phyloP scores from a whole-genome alignment of 768 basidiomycete genomes.

The Solioccasus polychromus region DNA sequence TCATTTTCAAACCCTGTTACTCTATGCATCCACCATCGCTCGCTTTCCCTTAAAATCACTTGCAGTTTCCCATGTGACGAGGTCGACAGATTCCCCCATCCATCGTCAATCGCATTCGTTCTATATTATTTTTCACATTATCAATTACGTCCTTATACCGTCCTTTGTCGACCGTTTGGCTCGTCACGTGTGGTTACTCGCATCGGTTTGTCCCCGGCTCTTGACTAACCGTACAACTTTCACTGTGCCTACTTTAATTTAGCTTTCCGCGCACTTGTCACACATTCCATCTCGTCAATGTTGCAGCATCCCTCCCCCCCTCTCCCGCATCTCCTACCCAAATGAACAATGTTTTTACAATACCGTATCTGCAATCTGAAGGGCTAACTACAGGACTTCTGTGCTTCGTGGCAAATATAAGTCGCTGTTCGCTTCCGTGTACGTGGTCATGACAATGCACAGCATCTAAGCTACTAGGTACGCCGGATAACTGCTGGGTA shows the following conservation, averaged over 20 bases:
- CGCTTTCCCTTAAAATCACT: slow-evolving; percentile 40
- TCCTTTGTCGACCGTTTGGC: slow-evolving; percentile 36
- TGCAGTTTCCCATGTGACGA: slow-evolving; percentile 48
- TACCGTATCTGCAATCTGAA: slow-evolving; percentile 31
- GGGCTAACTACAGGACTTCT: slow-evolving; percentile 30
- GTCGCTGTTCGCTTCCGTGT: slow-evolving; percentile 5
- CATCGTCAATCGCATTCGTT: slow-evolving; percentile 51
- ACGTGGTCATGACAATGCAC: slow-evolving; percentile 16
- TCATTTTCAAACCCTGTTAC: slow-evolving; percentile 42
- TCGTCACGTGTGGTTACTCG: slow-evolving; percentile 35
- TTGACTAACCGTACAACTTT: slow-evolving; percentile 26
- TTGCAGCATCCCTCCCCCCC: slow-evolving; percentile 43
- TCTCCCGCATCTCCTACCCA: slow-evolving; percentile 36
- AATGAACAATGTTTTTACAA: slow-evolving; percentile 39
- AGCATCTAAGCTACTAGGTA: slow-evolving; percentile 5
- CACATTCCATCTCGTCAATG: slow-evolving; percentile 38
- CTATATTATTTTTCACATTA: slow-evolving; percentile 86
- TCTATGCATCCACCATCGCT: slow-evolving; percentile 56
- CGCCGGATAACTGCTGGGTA: not conserved
- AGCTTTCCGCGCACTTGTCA: slow-evolving; percentile 28
- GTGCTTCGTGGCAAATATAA: slow-evolving; percentile 8
- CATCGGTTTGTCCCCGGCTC: slow-evolving; percentile 25
- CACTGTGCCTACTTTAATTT: slow-evolving; percentile 34
- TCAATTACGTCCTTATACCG: slow-evolving; percentile 44
- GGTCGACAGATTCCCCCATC: slow-evolving; percentile 51